A percentile compares a stretch with the other conserved stretches of the same genome.
These are phyloP conservation scores for Calonectria ilicicola DNA, from an alignment of 2,329 filamentous ascomycete genomes.

Conservation along the genomic window DNA sequence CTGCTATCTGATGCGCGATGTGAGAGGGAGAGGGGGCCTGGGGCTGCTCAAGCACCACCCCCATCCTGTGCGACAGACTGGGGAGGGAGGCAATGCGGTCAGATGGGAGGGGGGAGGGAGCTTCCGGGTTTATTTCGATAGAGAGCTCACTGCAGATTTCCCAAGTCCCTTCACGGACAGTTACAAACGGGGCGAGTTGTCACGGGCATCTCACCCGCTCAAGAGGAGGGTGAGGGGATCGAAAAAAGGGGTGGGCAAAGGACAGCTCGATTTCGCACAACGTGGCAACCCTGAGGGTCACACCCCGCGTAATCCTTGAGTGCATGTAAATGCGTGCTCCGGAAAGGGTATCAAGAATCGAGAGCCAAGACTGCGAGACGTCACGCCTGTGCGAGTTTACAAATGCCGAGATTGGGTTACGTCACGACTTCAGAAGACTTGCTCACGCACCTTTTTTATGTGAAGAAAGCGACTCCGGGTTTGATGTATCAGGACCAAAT, in stretches of 20 bases:
- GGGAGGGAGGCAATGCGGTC: slow-evolving; percentile 30
- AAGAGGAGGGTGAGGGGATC: neutral
- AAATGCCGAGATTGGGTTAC: neutral
- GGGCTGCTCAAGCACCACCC: slow-evolving; percentile 11
- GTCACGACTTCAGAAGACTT: neutral
- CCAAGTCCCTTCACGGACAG: neutral
- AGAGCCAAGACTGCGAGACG: slow-evolving; percentile 5
- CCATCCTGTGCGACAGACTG: slow-evolving; percentile 12
- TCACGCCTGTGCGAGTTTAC: neutral
- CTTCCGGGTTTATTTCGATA: slow-evolving; percentile 6
- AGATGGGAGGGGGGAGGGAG: slow-evolving; percentile 26
- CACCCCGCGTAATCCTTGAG: slow-evolving; percentile 15
- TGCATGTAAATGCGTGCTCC: slow-evolving; percentile 13
- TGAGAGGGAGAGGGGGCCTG: neutral
- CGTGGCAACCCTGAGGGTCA: slow-evolving; percentile 16
- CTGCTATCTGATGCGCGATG: neutral
- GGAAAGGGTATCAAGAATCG: slow-evolving; percentile 39
- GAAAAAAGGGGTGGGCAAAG: neutral
- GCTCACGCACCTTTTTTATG: neutral
- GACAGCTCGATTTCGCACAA: slow-evolving; percentile 13
- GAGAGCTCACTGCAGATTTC: slow-evolving; percentile 2
- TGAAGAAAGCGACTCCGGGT: neutral
- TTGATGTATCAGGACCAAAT: neutral
- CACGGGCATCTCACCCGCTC: neutral
- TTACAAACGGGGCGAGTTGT: neutral